These are phyloP conservation scores for Paecilomyces variotii DNA, from an alignment of 2,329 filamentous ascomycete genomes.

Conservation along the genomic window DNA sequence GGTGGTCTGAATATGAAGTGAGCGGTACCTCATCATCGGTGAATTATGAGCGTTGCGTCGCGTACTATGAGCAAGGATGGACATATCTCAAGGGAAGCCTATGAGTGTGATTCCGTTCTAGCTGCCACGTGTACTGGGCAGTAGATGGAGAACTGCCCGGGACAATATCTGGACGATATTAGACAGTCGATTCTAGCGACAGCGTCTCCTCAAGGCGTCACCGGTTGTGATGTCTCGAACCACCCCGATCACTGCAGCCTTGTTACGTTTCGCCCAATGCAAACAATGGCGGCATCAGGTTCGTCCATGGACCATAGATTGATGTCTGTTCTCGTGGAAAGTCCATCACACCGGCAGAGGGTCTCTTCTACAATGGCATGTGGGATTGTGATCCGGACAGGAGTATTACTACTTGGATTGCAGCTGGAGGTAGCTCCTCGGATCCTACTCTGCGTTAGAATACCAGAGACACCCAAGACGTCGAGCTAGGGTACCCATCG, in stretches of 20 bases:
- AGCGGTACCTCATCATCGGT: conserved; percentile 4
- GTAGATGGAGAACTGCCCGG: background rate
- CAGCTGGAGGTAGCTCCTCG: too few species aligned
- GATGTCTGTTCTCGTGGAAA: too few species aligned
- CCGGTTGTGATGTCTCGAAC: background rate
- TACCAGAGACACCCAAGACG: background rate
- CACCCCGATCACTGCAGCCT: too few species aligned
- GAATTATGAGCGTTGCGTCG: background rate
- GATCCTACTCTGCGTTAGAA: too few species aligned
- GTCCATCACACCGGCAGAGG: too few species aligned
- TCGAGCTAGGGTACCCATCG: background rate
- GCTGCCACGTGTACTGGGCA: background rate
- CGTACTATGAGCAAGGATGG: background rate
- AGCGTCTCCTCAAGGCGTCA: background rate
- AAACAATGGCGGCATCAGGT: too few species aligned
- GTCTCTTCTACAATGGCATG: too few species aligned
- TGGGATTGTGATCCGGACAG: too few species aligned
- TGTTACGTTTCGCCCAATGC: too few species aligned
- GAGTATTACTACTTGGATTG: too few species aligned
- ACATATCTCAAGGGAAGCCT: background rate
- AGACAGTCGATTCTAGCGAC: background rate
- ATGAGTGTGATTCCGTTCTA: background rate
- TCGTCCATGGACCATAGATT: too few species aligned
- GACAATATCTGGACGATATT: background rate
- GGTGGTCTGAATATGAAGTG: conserved; percentile 40